Conservation (phyloP, 2,329 filamentous ascomycete genomes). For the Diplodia sapinea region DNA sequence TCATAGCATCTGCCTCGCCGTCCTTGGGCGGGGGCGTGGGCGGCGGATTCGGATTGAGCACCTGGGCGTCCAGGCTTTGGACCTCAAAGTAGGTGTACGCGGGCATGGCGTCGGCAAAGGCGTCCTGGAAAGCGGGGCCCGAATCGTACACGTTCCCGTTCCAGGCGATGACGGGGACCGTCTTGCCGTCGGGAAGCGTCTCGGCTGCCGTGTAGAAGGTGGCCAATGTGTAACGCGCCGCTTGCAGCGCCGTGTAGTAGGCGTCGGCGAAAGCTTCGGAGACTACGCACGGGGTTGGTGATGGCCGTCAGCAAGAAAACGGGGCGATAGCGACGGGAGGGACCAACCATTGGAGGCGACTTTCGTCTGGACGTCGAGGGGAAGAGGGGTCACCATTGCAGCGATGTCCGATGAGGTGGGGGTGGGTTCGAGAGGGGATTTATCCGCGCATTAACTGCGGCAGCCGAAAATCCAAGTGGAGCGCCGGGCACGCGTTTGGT, state of each 20-base stretch:
- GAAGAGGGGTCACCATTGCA: slow-evolving; percentile 14
- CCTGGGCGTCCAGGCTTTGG: slow-evolving; percentile 76
- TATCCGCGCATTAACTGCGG: not conserved
- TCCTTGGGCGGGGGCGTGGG: not conserved
- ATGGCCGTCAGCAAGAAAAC: not conserved
- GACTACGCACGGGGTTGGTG: slow-evolving; percentile 53
- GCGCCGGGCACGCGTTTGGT: not conserved
- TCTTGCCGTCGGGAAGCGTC: slow-evolving; percentile 59
- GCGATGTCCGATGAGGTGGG: not conserved
- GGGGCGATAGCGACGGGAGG: not conserved
- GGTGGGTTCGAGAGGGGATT: too few relatives aligned
- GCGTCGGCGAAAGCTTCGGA: slow-evolving; percentile 73
- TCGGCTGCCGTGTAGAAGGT: slow-evolving; percentile 73
- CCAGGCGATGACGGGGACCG: slow-evolving; percentile 71
- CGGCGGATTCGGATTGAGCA: slow-evolving; percentile 68
- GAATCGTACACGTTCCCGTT: slow-evolving; percentile 73
- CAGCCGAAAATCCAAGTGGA: not conserved
- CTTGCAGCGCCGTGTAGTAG: slow-evolving; percentile 78
- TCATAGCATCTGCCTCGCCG: not conserved
- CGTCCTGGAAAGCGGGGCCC: slow-evolving; percentile 68
- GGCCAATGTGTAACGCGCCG: slow-evolving; percentile 61
- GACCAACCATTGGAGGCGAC: slow-evolving; percentile 9
- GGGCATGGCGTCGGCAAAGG: slow-evolving; percentile 71
- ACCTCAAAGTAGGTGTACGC: slow-evolving; percentile 70
- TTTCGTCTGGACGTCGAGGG: slow-evolving; percentile 19